These are phyloP conservation scores for Thinopyrum elongatum DNA, from an alignment of 176 grass and related monocot genomes.

Conservation along the genomic window DNA sequence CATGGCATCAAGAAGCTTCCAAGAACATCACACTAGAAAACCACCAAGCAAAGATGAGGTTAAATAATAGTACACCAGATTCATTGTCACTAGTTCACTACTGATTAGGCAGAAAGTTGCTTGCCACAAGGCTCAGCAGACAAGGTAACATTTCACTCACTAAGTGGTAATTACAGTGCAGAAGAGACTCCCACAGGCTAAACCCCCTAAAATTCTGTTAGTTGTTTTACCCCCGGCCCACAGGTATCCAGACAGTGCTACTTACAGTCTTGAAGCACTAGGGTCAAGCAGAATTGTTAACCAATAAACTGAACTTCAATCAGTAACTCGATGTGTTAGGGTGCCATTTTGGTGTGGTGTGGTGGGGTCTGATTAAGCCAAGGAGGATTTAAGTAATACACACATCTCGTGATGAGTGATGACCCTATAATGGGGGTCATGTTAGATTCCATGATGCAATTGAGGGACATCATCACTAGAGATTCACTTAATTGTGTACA, in stretches of 20 bases:
- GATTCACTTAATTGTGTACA: constrained; percentile 52
- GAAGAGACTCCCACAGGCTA: neutral
- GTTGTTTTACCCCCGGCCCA: neutral
- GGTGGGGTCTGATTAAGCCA: constrained; percentile 21
- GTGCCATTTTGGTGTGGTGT: neutral
- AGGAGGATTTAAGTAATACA: constrained; percentile 40
- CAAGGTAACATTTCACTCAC: neutral
- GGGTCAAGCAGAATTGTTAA: neutral
- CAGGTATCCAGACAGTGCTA: neutral
- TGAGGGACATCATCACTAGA: constrained; percentile 59
- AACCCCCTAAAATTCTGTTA: neutral
- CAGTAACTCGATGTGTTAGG: neutral
- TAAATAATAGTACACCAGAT: constrained; percentile 25
- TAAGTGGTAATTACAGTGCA: neutral
- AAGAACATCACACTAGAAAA: neutral
- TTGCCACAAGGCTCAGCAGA: neutral
- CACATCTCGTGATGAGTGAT: constrained; percentile 8
- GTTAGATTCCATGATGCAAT: constrained; percentile 77
- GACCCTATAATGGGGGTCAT: constrained; percentile 39
- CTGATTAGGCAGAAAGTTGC: constrained; percentile 49
- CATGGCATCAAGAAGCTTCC: constrained; percentile 24
- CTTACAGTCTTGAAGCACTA: neutral
- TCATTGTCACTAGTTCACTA: constrained; percentile 32
- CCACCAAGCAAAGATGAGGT: constrained; percentile 22
- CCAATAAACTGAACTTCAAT: neutral